These are phyloP conservation scores for Saccharomycopsis sp. DNA, from an alignment of 805 yeast species.

Conservation along the genomic window DNA sequence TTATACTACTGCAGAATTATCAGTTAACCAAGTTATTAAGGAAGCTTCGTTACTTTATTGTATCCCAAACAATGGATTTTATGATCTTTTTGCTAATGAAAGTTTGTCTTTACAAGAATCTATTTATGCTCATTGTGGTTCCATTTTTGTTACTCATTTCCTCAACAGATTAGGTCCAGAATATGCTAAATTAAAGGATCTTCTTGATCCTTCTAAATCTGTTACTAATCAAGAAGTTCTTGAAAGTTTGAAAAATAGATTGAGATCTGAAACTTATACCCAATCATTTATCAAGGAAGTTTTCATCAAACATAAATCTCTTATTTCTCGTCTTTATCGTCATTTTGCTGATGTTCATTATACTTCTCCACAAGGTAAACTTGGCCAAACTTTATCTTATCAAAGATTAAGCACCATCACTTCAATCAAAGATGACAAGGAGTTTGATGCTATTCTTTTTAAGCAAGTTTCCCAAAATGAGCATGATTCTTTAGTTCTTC, in stretches of 20 bases:
- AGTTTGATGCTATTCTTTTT: conserved; percentile 57
- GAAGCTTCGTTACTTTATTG: conserved; percentile 91
- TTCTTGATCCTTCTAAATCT: conserved; percentile 53
- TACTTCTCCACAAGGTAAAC: conserved; percentile 32
- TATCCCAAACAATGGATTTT: conserved; percentile 79
- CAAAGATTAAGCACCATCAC: conserved; percentile 74
- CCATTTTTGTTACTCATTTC: conserved; percentile 88
- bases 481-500: conserved; percentile 65
- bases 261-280: conserved; percentile 89
- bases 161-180: conserved; percentile 90
- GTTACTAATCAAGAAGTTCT: conserved; percentile 67
- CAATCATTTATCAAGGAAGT: conserved; percentile 73
- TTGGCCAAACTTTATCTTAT: conserved; percentile 75
- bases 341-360: conserved; percentile 90
- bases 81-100: conserved; percentile 58
- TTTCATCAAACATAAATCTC: conserved; percentile 55
- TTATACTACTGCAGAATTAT: conserved; percentile 42
- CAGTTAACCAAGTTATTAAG: conserved; percentile 81
- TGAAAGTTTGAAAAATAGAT: conserved; percentile 71
- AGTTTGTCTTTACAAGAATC: conserved; percentile 88
- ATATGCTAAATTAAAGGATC: conserved; percentile 54
- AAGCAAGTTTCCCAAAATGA: conserved; percentile 68
- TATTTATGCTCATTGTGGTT: conserved; percentile 88
- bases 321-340: conserved; percentile 76
- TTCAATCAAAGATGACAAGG: conserved; percentile 64